Conservation (phyloP, 2,329 filamentous ascomycete genomes). For the Pezizomycotina sp. region DNA sequence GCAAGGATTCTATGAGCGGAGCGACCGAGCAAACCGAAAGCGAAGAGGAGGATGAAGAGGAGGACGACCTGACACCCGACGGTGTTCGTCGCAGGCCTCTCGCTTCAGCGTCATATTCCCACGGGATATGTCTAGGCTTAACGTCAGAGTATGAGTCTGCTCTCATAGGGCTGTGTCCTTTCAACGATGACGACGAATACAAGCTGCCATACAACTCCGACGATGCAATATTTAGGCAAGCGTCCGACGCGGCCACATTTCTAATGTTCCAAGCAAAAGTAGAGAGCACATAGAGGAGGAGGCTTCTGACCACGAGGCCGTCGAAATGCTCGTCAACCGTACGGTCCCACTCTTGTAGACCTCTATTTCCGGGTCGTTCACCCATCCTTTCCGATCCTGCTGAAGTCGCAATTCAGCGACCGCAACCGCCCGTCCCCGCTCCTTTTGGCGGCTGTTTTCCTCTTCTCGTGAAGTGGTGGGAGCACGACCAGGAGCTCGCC, state of each 20-base stretch:
- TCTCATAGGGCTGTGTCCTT: conserved; percentile 64
- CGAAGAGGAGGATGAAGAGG: conserved; percentile 1
- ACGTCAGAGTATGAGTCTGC: conserved; percentile 72
- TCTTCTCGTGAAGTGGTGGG: conserved; percentile 45
- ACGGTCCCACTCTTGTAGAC: conserved; percentile 61
- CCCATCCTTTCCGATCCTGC: conserved; percentile 41
- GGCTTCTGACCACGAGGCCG: conserved; percentile 40
- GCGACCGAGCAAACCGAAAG: neutral
- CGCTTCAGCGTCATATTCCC: conserved; percentile 60
- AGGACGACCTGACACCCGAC: conserved; percentile 1
- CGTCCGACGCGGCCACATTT: conserved; percentile 63
- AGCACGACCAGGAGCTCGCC: conserved; percentile 40
- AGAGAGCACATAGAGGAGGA: conserved; percentile 55
- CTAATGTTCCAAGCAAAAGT: conserved; percentile 58
- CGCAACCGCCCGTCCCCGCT: conserved; percentile 44
- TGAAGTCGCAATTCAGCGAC: conserved; percentile 45
- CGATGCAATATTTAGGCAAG: conserved; percentile 52
- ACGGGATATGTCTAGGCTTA: conserved; percentile 67
- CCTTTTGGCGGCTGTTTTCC: conserved; percentile 43
- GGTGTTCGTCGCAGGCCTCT: conserved; percentile 45
- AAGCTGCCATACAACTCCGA: conserved; percentile 39
- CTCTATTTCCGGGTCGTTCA: conserved; percentile 57
- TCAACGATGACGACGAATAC: conserved; percentile 68
- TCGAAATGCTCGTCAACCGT: conserved; percentile 58
- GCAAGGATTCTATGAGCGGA: neutral